Conservation (phyloP, 768 basidiomycete species). For the Rossbeevera mucosa region DNA sequence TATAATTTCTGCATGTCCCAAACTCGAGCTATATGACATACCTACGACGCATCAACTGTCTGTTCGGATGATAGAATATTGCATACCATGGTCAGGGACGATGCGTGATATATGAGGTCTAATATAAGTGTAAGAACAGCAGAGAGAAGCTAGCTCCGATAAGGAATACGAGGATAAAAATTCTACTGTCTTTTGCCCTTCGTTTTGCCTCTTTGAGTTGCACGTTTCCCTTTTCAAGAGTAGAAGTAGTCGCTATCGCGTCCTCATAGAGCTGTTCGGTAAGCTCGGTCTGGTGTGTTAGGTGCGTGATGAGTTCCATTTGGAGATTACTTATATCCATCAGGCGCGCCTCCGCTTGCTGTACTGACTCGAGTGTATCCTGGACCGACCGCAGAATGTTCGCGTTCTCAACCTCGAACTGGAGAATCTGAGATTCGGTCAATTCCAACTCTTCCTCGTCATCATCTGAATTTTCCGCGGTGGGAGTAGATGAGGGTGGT, state of each 20-base stretch:
- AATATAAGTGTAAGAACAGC: slow-evolving; percentile 92
- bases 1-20: neutral
- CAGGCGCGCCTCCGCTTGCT: slow-evolving; percentile 86
- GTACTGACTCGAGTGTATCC: slow-evolving; percentile 82
- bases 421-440: slow-evolving; percentile 82
- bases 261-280: slow-evolving; percentile 95
- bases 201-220: slow-evolving; percentile 88
- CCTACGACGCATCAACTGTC: neutral
- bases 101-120: slow-evolving; percentile 19
- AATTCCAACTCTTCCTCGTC: slow-evolving; percentile 81
- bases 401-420: slow-evolving; percentile 91
- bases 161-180: slow-evolving; percentile 89
- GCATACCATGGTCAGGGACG: slow-evolving; percentile 3
- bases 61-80: slow-evolving; percentile 1
- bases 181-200: slow-evolving; percentile 78
- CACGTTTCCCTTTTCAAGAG: slow-evolving; percentile 83
- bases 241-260: slow-evolving; percentile 80
- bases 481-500: slow-evolving; percentile 30
- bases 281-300: slow-evolving; percentile 85
- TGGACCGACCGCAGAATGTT: slow-evolving; percentile 80
- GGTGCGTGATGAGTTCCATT: slow-evolving; percentile 83
- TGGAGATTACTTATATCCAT: slow-evolving; percentile 93
- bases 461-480: slow-evolving; percentile 45
- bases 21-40: neutral
- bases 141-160: slow-evolving; percentile 88